A percentile compares a stretch with the other conserved stretches of the same genome.
Evolutionary conservation across 2,329 filamentous ascomycete species (phyloP).

Genomic region (Sporothrix phasma): DNA sequence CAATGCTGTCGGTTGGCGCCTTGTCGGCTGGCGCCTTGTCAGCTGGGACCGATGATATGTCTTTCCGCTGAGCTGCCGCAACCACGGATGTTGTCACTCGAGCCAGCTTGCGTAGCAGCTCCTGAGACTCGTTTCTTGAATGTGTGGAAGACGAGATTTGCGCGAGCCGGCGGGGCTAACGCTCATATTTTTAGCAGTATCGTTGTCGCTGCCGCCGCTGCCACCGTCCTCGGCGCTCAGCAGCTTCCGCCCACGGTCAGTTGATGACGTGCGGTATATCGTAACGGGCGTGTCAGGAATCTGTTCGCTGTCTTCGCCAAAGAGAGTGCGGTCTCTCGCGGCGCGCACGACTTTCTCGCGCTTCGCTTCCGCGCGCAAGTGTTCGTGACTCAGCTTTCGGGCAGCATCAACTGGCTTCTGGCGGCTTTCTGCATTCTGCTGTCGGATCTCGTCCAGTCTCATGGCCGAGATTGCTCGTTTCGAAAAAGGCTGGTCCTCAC

Average conservation of each 20-base stretch:
- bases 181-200: neutral
- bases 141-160: conserved; percentile 18
- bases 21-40: conserved; percentile 1
- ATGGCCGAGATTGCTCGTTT: conserved; percentile 39
- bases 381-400: conserved; percentile 25
- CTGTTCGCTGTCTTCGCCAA: conserved; percentile 24
- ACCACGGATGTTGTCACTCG: conserved; percentile 24
- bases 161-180: conserved; percentile 16
- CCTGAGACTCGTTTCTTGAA: conserved; percentile 33
- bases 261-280: conserved; percentile 24
- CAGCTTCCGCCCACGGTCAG: conserved; percentile 11
- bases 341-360: conserved; percentile 7
- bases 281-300: conserved; percentile 34
- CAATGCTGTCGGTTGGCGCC: neutral
- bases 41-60: neutral
- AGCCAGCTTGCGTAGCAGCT: conserved; percentile 40
- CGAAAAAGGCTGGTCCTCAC: conserved; percentile 35
- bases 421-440: conserved; percentile 35
- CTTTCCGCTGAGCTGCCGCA: conserved; percentile 3
- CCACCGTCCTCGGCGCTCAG: neutral
- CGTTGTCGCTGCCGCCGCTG: conserved; percentile 15
- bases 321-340: neutral
- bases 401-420: conserved; percentile 24
- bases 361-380: neutral
- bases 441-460: conserved; percentile 43